Conservation (phyloP, 164 flowering plant genomes). For the Chimonanthus praecox region DNA sequence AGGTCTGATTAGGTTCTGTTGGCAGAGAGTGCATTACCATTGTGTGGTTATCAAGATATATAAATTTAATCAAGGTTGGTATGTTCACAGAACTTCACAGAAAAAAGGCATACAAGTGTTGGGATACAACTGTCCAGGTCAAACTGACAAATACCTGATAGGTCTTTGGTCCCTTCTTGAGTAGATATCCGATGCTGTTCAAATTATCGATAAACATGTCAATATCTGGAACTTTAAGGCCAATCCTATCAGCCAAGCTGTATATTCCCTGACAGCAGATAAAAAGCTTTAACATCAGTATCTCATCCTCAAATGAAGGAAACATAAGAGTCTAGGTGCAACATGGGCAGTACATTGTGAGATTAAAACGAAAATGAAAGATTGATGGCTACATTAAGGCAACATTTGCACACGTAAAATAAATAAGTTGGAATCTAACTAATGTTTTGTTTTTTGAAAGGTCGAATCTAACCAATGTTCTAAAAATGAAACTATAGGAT, state of each 20-base stretch:
- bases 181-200: slow-evolving; percentile 79
- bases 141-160: slow-evolving; percentile 61
- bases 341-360: too few relatives aligned
- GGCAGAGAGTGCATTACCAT: not conserved
- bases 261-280: slow-evolving; percentile 71
- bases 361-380: not conserved
- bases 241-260: slow-evolving; percentile 85
- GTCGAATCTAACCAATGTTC: too few relatives aligned
- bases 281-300: not conserved
- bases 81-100: not conserved
- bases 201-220: slow-evolving; percentile 82
- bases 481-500: too few relatives aligned
- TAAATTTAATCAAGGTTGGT: too few relatives aligned
- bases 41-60: not conserved
- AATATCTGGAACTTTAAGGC: slow-evolving; percentile 86
- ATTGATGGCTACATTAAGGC: not conserved
- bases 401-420: not conserved
- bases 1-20: not conserved
- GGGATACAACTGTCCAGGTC: too few relatives aligned
- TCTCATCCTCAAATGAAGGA: not conserved
- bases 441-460: too few relatives aligned
- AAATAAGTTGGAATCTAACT: too few relatives aligned
- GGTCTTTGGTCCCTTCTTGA: slow-evolving; percentile 93
- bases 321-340: not conserved
- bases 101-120: not conserved